Conservation (phyloP, 2,329 filamentous ascomycete species). For the Cephalotrichum gorgonifer region DNA sequence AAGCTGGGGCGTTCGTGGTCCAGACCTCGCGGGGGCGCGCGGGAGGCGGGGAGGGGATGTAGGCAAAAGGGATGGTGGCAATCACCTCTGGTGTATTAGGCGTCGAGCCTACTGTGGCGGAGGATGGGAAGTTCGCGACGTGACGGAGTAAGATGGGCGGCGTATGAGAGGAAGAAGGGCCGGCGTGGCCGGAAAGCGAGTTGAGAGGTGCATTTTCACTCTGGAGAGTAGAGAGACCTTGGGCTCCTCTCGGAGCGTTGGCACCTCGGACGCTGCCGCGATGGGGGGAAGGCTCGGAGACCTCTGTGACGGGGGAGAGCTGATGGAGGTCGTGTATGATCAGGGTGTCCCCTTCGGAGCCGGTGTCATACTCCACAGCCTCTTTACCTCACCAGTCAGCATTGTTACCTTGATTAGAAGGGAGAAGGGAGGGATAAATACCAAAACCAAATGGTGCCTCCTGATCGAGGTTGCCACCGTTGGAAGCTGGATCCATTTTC, state of each 20-base stretch:
- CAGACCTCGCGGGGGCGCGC: not conserved
- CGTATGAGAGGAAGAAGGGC: not conserved
- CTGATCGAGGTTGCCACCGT: not conserved
- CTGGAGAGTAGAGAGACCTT: not conserved
- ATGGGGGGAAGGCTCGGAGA: not conserved
- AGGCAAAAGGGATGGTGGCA: no score
- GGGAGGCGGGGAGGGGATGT: not conserved
- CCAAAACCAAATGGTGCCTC: not conserved
- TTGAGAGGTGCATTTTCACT: not conserved
- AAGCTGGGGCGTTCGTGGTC: not conserved
- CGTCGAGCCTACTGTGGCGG: not conserved
- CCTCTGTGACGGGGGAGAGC: not conserved
- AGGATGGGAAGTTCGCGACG: not conserved
- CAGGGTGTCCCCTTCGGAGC: not conserved
- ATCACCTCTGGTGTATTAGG: no score
- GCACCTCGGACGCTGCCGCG: not conserved
- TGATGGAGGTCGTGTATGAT: not conserved
- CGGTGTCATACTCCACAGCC: no score
- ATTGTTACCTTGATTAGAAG: not conserved
- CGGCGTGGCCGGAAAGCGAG: not conserved
- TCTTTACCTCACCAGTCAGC: not conserved
- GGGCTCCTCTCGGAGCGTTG: not conserved
- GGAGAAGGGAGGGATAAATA: not conserved
- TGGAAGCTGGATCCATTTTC: not conserved
- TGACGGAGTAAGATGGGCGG: not conserved